These are phyloP conservation scores for Dysphania ambrosioides DNA, from an alignment of 148 eudicot species.

Conservation along the genomic window DNA sequence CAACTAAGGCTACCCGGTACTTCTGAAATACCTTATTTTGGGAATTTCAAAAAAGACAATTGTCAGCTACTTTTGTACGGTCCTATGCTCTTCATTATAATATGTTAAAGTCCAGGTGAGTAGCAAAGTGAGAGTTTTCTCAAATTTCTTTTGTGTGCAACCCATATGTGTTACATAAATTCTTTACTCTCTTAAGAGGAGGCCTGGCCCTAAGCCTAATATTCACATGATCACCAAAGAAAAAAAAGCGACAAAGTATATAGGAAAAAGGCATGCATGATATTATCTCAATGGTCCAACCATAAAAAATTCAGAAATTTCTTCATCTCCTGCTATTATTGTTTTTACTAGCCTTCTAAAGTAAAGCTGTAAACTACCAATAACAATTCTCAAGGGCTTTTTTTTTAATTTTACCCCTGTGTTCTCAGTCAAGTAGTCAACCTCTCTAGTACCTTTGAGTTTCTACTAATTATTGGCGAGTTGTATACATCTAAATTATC, in stretches of 20 bases:
- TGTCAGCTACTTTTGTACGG: constrained; percentile 1
- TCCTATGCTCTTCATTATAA: neutral
- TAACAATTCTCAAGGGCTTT: too few relatives aligned
- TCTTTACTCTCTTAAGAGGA: neutral
- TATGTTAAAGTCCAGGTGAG: neutral
- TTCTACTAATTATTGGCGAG: neutral
- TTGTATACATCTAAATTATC: neutral
- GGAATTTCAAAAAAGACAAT: neutral
- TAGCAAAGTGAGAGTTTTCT: neutral
- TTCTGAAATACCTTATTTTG: too few relatives aligned
- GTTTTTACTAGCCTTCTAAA: neutral
- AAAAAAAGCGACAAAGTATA: neutral
- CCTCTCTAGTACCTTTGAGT: neutral
- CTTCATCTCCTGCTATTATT: neutral
- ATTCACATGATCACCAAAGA: neutral
- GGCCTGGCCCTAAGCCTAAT: neutral
- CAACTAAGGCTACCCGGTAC: neutral
- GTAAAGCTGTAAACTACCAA: too few relatives aligned
- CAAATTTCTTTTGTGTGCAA: neutral
- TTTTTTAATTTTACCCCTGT: neutral
- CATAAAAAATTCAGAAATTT: neutral
- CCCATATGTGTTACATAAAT: neutral
- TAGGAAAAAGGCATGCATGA: neutral
- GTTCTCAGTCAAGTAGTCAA: neutral
- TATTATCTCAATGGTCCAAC: neutral